A percentile compares a stretch with the other conserved stretches of the same genome.
phyloP scores from a whole-genome alignment of 2,329 filamentous ascomycete genomes.

The Diatrype stigma region DNA sequence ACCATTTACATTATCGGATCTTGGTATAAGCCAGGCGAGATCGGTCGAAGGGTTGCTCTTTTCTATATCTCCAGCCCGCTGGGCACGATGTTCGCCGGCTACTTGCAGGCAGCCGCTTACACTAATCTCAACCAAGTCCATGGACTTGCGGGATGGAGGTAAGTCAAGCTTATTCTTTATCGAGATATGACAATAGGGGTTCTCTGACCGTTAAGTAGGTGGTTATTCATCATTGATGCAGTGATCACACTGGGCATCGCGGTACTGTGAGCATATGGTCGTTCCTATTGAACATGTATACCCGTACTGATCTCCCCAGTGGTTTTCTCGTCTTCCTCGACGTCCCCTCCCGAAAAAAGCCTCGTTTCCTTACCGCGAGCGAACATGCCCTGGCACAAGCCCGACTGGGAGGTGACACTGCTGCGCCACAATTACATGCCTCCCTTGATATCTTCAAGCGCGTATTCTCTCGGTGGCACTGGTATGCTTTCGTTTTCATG shows the following conservation, averaged over 20 bases:
- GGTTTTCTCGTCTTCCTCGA: constrained; percentile 43
- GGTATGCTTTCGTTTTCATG: constrained; percentile 33
- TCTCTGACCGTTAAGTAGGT: constrained; percentile 13
- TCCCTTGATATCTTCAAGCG: constrained; percentile 32
- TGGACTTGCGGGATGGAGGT: constrained; percentile 46
- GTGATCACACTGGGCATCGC: constrained; percentile 53
- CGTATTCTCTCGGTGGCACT: constrained; percentile 36
- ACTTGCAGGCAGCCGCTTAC: constrained; percentile 51
- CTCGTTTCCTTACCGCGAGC: constrained; percentile 28
- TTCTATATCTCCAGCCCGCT: constrained; percentile 48
- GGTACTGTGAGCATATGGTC: constrained; percentile 28
- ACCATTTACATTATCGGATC: constrained; percentile 31
- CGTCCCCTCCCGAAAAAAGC: constrained; percentile 32
- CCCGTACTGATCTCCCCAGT: neutral
- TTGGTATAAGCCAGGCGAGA: constrained; percentile 32
- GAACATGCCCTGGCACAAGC: constrained; percentile 31
- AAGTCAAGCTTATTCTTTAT: constrained; percentile 3
- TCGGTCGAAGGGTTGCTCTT: constrained; percentile 43
- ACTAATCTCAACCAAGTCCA: constrained; percentile 45
- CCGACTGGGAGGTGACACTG: constrained; percentile 20
- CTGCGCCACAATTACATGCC: constrained; percentile 28
- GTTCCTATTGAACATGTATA: no score
- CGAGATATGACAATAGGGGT: no score
- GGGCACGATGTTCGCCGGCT: constrained; percentile 47
- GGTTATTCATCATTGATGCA: constrained; percentile 57